Base-by-base conservation (phyloP, 2,329 filamentous ascomycete species). In the Tolypocladium inflatum region DNA sequence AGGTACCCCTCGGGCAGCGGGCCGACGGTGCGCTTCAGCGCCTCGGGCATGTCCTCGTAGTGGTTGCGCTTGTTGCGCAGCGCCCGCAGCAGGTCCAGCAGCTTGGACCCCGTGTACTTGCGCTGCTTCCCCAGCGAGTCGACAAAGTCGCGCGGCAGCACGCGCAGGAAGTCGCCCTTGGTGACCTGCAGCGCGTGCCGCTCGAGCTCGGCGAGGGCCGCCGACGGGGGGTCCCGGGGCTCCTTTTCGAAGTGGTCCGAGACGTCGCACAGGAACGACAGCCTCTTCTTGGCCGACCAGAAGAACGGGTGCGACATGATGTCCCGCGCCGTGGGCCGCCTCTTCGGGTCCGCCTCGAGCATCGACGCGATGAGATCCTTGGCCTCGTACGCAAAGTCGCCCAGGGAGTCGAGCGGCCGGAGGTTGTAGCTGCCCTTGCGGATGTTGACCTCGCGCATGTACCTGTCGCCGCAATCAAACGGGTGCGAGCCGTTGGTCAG, bases 161-260 rank as follows among this genome's bases (percentile, higher is more conserved):
- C 76, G 43, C 82, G 84, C 48, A 97, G 77, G 71, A 97, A 99
- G 69, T 97, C 91, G 54, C 83, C 82, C 19, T 81, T 80, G 33
- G 83, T 83, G 23, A 85, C 79, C 8, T 76, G 69, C 0, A 74
- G 67, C 0, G 82, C 83, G 61, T 78, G 77, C 1, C 65, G 65
- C 69, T 86, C 85, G 4, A 87, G 80, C 60, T 82, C 80, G 7
- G 75, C 67, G 0, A 97, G 80, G 1, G 86, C 80, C 0, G 76
- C 69, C 0, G 90, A 92, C 0, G 90, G 89, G 0, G 91, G 90
- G 54, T 96, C 91, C 35, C 91, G 86, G 0, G 86, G 85, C 70
- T 97, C 93, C 64, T 94, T 90, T 71, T 99, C 94, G 68, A 96
- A 97, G 69, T 96, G 90, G 70, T 99, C 94, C 0, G 91, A 97